Percentiles rank a stretch among this genome's conserved stretches.
Conservation (phyloP, 805 yeast genomes). For the Cyberlindnera mississippiensis region DNA sequence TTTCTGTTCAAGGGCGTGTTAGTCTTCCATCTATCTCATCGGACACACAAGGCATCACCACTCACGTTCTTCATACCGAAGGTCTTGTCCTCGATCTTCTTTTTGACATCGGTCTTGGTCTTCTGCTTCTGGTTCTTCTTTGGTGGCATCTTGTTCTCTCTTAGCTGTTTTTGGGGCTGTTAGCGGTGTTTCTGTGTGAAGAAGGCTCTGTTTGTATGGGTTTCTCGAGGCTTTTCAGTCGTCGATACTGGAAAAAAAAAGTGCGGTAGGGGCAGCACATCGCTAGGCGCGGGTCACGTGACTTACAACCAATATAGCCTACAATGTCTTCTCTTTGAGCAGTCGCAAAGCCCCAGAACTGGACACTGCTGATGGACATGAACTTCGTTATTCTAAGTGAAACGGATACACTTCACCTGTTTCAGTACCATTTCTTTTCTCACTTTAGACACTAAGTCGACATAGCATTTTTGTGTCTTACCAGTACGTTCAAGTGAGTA, state of each 20-base stretch:
- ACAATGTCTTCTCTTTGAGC: too few species aligned
- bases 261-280: background rate
- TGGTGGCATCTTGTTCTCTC: slow-evolving; percentile 61
- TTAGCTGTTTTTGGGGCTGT: too few species aligned
- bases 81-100: slow-evolving; percentile 82
- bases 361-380: too few species aligned
- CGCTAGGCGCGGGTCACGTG: background rate
- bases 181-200: background rate
- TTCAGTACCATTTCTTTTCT: background rate
- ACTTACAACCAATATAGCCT: too few species aligned
- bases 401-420: background rate
- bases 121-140: slow-evolving; percentile 57
- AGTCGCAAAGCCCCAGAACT: too few species aligned
- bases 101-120: slow-evolving; percentile 51
- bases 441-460: slow-evolving; percentile 2
- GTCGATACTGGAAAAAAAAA: background rate
- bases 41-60: too few species aligned
- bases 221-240: too few species aligned
- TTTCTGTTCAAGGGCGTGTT: slow-evolving; percentile 36
- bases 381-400: too few species aligned
- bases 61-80: slow-evolving; percentile 81
- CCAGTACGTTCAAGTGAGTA: background rate
- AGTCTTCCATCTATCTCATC: background rate
- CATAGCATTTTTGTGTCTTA: background rate
- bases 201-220: too few species aligned